phyloP scores from a whole-genome alignment of 805 yeast species.

The Wickerhamia fluorescens region DNA sequence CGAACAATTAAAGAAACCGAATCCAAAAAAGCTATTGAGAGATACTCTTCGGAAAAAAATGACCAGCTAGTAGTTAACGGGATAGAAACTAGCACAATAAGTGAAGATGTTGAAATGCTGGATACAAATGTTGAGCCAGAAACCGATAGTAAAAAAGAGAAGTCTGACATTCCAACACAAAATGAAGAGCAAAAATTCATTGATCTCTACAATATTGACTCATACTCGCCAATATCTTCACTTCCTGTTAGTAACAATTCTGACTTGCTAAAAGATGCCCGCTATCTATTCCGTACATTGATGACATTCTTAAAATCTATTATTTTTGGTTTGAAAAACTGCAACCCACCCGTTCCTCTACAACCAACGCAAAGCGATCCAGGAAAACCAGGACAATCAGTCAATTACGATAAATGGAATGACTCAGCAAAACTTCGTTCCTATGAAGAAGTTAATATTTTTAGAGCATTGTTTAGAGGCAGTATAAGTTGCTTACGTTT shows the following conservation, averaged over 20 bases:
- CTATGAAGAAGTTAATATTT: conserved; percentile 72
- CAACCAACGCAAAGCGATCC: conserved; percentile 43
- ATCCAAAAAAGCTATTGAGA: conserved; percentile 31
- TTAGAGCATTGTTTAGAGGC: conserved; percentile 74
- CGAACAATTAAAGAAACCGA: conserved; percentile 35
- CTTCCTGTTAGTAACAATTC: conserved; percentile 41
- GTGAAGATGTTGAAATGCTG: conserved; percentile 21
- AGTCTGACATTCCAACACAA: conserved; percentile 8
- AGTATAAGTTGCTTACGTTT: conserved; percentile 75
- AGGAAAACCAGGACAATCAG: conserved; percentile 28
- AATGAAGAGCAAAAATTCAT: conserved; percentile 10
- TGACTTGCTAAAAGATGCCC: conserved; percentile 80
- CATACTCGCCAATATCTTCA: conserved; percentile 52
- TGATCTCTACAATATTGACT: conserved; percentile 30
- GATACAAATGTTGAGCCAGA: conserved; percentile 5
- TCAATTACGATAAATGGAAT: conserved; percentile 58
- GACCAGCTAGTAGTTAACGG: conserved; percentile 15
- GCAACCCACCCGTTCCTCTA: conserved; percentile 68
- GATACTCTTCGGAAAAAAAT: conserved; percentile 24
- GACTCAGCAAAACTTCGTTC: conserved; percentile 80
- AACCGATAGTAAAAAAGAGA: conserved; percentile 1
- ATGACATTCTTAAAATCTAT: conserved; percentile 87
- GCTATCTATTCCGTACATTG: conserved; percentile 78
- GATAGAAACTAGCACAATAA: conserved; percentile 14
- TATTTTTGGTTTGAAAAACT: conserved; percentile 79